A percentile compares a stretch with the other conserved stretches of the same genome.
Conservation (phyloP, 192 early-diverging fungal genomes). For the Coemansia sp. region DNA sequence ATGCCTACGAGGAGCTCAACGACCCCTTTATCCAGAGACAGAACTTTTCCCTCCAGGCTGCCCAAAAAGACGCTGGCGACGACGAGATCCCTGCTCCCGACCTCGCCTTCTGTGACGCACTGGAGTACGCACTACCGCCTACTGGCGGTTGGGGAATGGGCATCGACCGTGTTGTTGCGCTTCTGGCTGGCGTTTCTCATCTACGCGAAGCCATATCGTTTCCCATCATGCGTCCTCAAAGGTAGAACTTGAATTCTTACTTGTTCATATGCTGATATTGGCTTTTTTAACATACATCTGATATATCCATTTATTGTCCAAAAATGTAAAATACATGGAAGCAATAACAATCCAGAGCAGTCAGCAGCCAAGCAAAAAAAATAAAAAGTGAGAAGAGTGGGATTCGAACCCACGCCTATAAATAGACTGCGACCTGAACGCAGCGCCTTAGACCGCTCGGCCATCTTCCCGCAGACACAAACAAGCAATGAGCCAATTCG, state of each 20-base stretch:
- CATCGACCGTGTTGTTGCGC: slow-evolving; percentile 74
- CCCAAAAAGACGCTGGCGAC: slow-evolving; percentile 69
- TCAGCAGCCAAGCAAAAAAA: no score
- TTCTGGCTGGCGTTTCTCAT: slow-evolving; percentile 66
- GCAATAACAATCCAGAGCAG: no score
- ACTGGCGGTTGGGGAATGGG: slow-evolving; percentile 92
- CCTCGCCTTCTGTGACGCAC: slow-evolving; percentile 68
- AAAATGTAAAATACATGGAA: background rate
- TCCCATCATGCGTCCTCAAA: slow-evolving; percentile 57
- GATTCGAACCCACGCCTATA: no score
- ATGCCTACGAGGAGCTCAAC: slow-evolving; percentile 90
- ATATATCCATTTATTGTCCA: background rate
- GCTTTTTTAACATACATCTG: no score
- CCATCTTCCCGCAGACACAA: background rate
- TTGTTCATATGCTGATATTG: no score
- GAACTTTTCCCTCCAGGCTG: slow-evolving; percentile 64
- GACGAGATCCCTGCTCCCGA: slow-evolving; percentile 76
- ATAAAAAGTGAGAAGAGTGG: no score
- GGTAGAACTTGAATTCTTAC: background rate
- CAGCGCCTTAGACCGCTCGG: background rate
- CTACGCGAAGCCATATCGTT: slow-evolving; percentile 85
- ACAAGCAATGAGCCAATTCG: no score
- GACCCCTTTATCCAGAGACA: slow-evolving; percentile 74
- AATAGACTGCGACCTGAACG: no score
- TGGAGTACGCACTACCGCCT: slow-evolving; percentile 84